These are phyloP conservation scores for Babesia sp. DNA, from an alignment of 169 alveolate genomes.

Conservation along the genomic window DNA sequence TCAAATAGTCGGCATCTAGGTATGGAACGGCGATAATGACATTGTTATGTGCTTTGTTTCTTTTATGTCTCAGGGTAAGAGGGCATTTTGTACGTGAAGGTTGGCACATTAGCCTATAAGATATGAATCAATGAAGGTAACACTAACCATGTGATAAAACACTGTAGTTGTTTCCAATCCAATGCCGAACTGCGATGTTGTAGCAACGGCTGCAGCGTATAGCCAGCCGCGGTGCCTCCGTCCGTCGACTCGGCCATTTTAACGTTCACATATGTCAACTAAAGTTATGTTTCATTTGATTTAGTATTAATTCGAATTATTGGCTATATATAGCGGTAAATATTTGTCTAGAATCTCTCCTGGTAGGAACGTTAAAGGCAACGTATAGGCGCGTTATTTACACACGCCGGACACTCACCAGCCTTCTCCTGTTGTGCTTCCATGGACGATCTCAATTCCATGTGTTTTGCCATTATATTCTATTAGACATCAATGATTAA, in stretches of 20 bases:
- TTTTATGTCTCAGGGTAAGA: neutral
- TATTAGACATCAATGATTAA: neutral
- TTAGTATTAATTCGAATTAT: neutral
- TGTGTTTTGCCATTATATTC: conserved; percentile 20
- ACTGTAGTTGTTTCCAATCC: conserved; percentile 29
- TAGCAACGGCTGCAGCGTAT: conserved; percentile 22
- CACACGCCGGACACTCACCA: conserved; percentile 19
- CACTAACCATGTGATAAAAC: conserved; percentile 19
- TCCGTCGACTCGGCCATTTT: neutral
- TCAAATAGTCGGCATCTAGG: conserved; percentile 30
- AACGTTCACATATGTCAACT: no score
- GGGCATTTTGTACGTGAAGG: neutral
- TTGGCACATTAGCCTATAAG: conserved; percentile 6
- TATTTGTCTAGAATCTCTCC: conserved; percentile 53
- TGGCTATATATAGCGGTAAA: conserved; percentile 16
- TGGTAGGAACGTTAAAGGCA: neutral
- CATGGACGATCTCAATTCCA: conserved; percentile 14
- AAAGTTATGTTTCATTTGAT: neutral
- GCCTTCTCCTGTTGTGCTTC: conserved; percentile 38
- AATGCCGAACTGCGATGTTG: conserved; percentile 2
- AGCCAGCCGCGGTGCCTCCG: neutral
- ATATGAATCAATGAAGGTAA: neutral
- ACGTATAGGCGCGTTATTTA: neutral
- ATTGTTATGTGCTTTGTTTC: neutral
- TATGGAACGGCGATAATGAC: conserved; percentile 21